A percentile compares a stretch with the other conserved stretches of the same genome.
These are phyloP conservation scores for Chlorella sp. DNA, from an alignment of 139 green algal genomes.

Conservation along the genomic window DNA sequence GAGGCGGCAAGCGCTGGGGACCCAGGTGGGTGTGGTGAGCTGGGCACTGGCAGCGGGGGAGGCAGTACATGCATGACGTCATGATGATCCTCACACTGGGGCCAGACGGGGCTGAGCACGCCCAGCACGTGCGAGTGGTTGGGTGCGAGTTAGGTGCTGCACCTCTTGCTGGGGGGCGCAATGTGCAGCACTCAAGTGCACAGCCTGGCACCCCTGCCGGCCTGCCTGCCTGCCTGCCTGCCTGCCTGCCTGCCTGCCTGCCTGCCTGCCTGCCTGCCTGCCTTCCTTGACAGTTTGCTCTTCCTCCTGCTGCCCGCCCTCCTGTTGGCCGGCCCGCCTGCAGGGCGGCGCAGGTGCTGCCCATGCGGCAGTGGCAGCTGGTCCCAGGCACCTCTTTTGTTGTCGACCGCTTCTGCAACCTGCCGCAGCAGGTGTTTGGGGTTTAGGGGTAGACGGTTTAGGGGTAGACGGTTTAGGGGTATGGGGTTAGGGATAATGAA, in stretches of 20 bases:
- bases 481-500: too few relatives aligned
- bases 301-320: neutral
- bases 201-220: neutral
- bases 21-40: neutral
- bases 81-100: neutral
- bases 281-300: too few relatives aligned
- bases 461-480: too few relatives aligned
- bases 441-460: too few relatives aligned
- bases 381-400: conserved; percentile 74
- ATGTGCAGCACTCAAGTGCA: too few relatives aligned
- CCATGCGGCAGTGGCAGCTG: conserved; percentile 56
- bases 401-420: conserved; percentile 77
- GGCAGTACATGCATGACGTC: neutral
- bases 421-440: conserved; percentile 18
- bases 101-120: neutral
- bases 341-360: conserved; percentile 29
- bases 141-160: too few relatives aligned
- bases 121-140: too few relatives aligned
- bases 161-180: too few relatives aligned
- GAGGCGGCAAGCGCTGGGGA: conserved; percentile 13
- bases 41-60: neutral
- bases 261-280: neutral
- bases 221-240: neutral
- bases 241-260: too few relatives aligned
- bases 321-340: neutral